A percentile compares a stretch with the other conserved stretches of the same genome.
phyloP scores from a whole-genome alignment of 163 green algal genomes.

The Trebouxiophyceae sp. region DNA sequence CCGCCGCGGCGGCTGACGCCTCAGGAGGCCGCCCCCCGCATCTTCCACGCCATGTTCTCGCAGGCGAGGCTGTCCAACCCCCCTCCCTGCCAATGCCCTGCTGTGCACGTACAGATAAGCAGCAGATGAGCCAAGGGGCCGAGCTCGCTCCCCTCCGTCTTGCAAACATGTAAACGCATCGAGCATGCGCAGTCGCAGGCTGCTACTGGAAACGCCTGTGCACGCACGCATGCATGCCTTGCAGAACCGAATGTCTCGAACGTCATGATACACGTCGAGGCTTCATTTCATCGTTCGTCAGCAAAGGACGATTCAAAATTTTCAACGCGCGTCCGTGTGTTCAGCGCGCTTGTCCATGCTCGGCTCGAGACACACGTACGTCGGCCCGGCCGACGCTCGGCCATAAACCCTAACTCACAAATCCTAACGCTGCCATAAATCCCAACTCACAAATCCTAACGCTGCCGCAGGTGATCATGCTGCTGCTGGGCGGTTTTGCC shows the following conservation, averaged over 20 bases:
- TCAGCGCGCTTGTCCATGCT: too few species aligned
- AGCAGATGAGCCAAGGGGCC: background rate
- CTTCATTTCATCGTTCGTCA: background rate
- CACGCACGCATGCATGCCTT: too few species aligned
- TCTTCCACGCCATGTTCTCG: conserved; percentile 66
- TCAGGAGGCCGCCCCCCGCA: conserved; percentile 42
- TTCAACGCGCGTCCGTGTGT: background rate
- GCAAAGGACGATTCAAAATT: background rate
- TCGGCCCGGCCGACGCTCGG: too few species aligned
- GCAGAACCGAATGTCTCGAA: too few species aligned
- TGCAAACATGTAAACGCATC: too few species aligned
- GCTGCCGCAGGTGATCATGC: conserved; percentile 53
- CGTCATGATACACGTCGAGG: too few species aligned
- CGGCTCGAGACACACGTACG: too few species aligned
- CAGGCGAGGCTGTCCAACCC: too few species aligned
- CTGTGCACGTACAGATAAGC: background rate
- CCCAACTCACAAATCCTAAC: background rate
- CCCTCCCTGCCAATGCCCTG: background rate
- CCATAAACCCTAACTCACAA: background rate
- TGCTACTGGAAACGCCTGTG: too few species aligned
- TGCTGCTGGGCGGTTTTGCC: conserved; percentile 68
- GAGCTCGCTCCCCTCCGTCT: too few species aligned
- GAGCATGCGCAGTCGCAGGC: too few species aligned
- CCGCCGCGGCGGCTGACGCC: conserved; percentile 31
- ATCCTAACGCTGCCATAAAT: background rate